A percentile compares a stretch with the other conserved stretches of the same genome.
Evolutionary conservation across 2,329 filamentous ascomycete genomes (phyloP).

Genomic region (Ascosphaera apis): DNA sequence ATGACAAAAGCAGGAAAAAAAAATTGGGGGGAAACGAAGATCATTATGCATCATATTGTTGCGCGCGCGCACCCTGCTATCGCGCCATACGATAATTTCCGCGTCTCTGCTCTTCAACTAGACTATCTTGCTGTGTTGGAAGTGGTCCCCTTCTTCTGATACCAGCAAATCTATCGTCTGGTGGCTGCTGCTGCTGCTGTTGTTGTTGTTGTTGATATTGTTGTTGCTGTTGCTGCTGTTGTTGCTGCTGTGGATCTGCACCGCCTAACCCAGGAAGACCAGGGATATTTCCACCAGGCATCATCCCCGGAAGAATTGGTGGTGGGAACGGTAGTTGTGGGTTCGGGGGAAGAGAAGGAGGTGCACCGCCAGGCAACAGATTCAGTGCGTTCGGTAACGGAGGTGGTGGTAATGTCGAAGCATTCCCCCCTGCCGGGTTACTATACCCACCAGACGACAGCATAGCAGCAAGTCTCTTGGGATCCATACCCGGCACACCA

Average conservation of each 20-base stretch:
- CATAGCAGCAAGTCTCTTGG: conserved; percentile 19
- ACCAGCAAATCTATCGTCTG: conserved; percentile 10
- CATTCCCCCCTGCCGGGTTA: too few species aligned
- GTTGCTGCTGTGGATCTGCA: too few species aligned
- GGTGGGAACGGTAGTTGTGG: conserved; percentile 11
- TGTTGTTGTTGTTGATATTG: conserved; percentile 3
- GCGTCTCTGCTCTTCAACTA: conserved; percentile 50
- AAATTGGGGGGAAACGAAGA: too few species aligned
- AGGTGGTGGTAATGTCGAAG: too few species aligned
- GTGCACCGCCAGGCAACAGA: conserved; percentile 35
- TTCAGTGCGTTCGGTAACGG: too few species aligned
- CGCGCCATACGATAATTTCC: conserved; percentile 25
- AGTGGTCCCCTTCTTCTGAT: conserved; percentile 43
- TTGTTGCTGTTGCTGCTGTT: conserved; percentile 13
- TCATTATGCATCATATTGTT: too few species aligned
- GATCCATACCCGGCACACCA: conserved; percentile 25
- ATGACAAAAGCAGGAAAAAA: too few species aligned
- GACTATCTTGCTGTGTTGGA: conserved; percentile 63
- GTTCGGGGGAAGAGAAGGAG: conserved; percentile 34
- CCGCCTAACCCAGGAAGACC: too few species aligned
- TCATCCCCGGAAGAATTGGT: conserved; percentile 25
- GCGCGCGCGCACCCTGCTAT: conserved; percentile 5
- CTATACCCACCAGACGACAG: conserved; percentile 13
- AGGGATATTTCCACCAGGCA: too few species aligned
- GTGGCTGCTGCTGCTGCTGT: conserved; percentile 10